Evolutionary conservation across 1,284 basidiomycete species (phyloP), one percentile per base, ranked within the genome.

Genomic region (Amylostereum areolatum): DNA sequence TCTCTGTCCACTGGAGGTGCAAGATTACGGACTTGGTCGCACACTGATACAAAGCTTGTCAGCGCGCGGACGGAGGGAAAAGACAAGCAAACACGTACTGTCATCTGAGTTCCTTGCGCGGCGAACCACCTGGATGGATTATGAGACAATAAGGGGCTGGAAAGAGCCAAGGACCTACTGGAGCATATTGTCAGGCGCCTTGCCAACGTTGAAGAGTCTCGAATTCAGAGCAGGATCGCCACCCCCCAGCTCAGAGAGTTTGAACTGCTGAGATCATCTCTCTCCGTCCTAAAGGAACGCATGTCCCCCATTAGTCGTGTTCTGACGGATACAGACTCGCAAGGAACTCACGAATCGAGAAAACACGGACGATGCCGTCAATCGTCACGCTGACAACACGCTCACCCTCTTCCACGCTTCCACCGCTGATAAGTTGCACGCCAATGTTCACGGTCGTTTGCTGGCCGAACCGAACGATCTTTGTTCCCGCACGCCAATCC

Each of bases 251-350:
- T 93, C 90, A 9, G 83, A 80, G 34, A 96, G 71, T 64, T 85
- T 90, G 72, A 91, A 95, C 62, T 94, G 90, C 10, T n/a, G 88
- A 89, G 12, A 95, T 78, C 92, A 96, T 94, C 67, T 93, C 89
- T 51, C 90, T 72, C 50, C 77, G 76, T 58, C 81, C 81, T 83
- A 47, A 5, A 47, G 18, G 27, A 52, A 18, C 18, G 18, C 27
- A 11, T 27, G 41, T n/a, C 10, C 5, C 29, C 24, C 33, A 6
- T 30, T 12, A 33, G n/a, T 18, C 4, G 25, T 8, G 4, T 29
- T 6, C 30, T 43, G 11, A 41, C 18, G 34, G 9, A 35, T 10
- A 44, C 9, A 35, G 5, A 12, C 45, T 44, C 34, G 35, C 12
- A 36, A 52, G 49, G 18, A 5, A 71, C 81, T 73, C 65, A 83